Evolutionary conservation across 2,329 filamentous ascomycete species (phyloP).

Genomic region (Sporothrix mexicana): DNA sequence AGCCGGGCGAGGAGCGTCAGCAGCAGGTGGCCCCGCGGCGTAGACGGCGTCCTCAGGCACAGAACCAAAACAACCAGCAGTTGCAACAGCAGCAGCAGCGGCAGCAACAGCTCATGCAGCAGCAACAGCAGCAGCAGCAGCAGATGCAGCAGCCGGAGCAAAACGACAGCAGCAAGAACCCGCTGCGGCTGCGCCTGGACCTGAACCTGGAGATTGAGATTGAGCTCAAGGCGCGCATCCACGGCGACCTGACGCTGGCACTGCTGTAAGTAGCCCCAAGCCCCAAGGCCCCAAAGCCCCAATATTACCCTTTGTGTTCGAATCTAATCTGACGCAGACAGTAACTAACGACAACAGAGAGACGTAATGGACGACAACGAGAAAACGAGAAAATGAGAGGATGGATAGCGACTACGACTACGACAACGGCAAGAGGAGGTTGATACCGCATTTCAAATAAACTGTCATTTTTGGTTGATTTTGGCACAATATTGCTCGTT

Average conservation of each 20-base stretch:
- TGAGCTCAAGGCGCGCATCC: slow-evolving; percentile 77
- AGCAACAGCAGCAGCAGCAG: slow-evolving; percentile 36
- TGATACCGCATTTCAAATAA: too few relatives aligned
- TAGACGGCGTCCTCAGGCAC: slow-evolving; percentile 31
- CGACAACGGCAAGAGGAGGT: too few relatives aligned
- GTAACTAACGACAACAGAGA: too few relatives aligned
- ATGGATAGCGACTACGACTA: too few relatives aligned
- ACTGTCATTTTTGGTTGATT: too few relatives aligned
- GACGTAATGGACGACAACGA: too few relatives aligned
- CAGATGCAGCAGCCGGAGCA: slow-evolving; percentile 38
- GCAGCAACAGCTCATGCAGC: slow-evolving; percentile 38
- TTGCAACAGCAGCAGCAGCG: slow-evolving; percentile 37
- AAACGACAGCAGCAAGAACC: slow-evolving; percentile 57
- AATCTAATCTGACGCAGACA: too few relatives aligned
- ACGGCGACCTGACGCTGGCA: slow-evolving; percentile 75
- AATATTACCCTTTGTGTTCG: too few relatives aligned
- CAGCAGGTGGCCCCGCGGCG: slow-evolving; percentile 37
- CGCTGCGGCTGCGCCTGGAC: slow-evolving; percentile 72
- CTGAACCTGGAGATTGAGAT: slow-evolving; percentile 81
- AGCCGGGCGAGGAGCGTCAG: slow-evolving; percentile 38
- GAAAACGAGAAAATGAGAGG: too few relatives aligned
- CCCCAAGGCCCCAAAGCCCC: too few relatives aligned
- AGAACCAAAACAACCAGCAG: slow-evolving; percentile 36
- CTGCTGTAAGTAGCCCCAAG: slow-evolving; percentile 64
- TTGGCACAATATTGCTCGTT: too few relatives aligned